Percentiles rank a stretch among this genome's conserved stretches.
phyloP scores from a whole-genome alignment of 306 rosid species.

The Albizia julibrissin region DNA sequence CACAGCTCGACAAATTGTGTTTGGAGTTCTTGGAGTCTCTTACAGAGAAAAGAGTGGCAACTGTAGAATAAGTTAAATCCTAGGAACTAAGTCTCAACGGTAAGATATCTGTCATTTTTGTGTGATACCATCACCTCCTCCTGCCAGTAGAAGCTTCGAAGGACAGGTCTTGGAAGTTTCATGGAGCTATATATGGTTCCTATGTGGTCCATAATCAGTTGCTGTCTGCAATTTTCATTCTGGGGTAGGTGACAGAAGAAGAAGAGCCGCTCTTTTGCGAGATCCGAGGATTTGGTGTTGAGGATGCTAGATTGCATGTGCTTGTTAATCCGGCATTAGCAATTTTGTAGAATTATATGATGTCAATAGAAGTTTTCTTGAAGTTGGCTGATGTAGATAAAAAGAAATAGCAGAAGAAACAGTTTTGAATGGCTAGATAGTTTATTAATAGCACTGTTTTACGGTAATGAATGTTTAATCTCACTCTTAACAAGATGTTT shows the following conservation, averaged over 20 bases:
- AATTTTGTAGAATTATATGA: conserved; percentile 24
- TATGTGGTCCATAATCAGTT: conserved; percentile 17
- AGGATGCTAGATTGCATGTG: neutral
- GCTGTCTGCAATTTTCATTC: neutral
- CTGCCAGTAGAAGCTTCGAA: conserved; percentile 19
- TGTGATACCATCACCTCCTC: conserved; percentile 16
- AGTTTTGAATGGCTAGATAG: conserved; percentile 16
- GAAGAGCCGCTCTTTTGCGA: neutral
- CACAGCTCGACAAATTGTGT: conserved; percentile 84
- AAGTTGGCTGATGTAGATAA: conserved; percentile 30
- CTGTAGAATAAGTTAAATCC: conserved; percentile 45
- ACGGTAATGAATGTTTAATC: conserved; percentile 4
- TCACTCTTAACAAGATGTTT: neutral
- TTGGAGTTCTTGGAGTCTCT: conserved; percentile 75
- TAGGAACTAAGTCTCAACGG: neutral
- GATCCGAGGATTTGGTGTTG: neutral
- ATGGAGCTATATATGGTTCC: neutral
- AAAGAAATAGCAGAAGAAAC: conserved; percentile 14
- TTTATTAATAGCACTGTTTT: conserved; percentile 12
- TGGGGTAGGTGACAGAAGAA: neutral
- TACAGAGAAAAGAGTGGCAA: conserved; percentile 57
- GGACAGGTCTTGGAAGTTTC: conserved; percentile 23
- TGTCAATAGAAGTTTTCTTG: conserved; percentile 12
- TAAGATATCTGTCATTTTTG: conserved; percentile 18
- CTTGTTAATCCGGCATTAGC: conserved; percentile 15